Evolutionary conservation across 805 yeast species (phyloP).

Genomic region (Jamesozyma hellenica): DNA sequence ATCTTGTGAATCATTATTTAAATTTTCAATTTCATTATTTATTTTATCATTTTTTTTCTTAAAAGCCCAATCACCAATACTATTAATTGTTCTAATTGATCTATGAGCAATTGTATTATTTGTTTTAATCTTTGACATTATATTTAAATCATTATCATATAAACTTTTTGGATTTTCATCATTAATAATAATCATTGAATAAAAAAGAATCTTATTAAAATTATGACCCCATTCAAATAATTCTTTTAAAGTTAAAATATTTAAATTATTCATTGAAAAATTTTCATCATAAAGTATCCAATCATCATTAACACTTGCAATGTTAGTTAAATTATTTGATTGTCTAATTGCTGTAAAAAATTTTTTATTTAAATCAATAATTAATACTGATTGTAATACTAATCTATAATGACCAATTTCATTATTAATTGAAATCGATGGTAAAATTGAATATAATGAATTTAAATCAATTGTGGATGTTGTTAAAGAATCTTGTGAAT

Average conservation of each 20-base stretch:
- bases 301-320: constrained; percentile 30
- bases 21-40: not conserved
- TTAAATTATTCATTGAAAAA: constrained; percentile 31
- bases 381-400: constrained; percentile 26
- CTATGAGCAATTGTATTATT: constrained; percentile 24
- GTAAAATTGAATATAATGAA: constrained; percentile 19
- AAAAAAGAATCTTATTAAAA: constrained; percentile 12
- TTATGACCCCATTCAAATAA: constrained; percentile 9
- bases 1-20: constrained; percentile 13
- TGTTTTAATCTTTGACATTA: constrained; percentile 11
- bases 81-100: constrained; percentile 23
- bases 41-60: constrained; percentile 5
- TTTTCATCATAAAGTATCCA: constrained; percentile 35
- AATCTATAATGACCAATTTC: constrained; percentile 25
- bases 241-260: constrained; percentile 12
- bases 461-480: not conserved
- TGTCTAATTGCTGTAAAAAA: constrained; percentile 28
- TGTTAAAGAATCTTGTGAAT: not conserved
- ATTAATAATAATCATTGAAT: constrained; percentile 13
- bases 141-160: too few relatives aligned
- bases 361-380: constrained; percentile 21
- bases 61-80: constrained; percentile 26
- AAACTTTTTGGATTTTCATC: constrained; percentile 3
- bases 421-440: constrained; percentile 25
- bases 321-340: constrained; percentile 22